A percentile compares a stretch with the other conserved stretches of the same genome.
Conservation (phyloP, 1,284 basidiomycete genomes). For the Butyriboletus appendiculatus region DNA sequence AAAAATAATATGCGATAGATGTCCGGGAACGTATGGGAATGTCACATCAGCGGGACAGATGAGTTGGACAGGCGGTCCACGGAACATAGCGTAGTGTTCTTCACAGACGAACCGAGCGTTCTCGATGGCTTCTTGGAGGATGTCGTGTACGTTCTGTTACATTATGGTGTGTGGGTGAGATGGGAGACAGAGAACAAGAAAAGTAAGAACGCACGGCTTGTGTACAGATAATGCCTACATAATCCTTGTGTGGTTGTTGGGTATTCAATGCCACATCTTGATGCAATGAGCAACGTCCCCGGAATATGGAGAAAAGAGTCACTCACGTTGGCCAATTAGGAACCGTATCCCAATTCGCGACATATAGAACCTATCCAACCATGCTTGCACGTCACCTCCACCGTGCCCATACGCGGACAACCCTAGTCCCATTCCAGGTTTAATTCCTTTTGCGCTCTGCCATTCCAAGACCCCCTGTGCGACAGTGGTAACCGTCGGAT, state of each 20-base stretch:
- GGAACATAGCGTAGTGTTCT: slow-evolving; percentile 97
- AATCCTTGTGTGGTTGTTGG: slow-evolving; percentile 84
- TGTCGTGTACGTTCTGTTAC: slow-evolving; percentile 87
- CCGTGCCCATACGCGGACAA: slow-evolving; percentile 56
- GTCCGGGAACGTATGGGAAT: slow-evolving; percentile 97
- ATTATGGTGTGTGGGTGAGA: slow-evolving; percentile 4
- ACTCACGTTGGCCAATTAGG: slow-evolving; percentile 88
- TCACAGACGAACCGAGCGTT: slow-evolving; percentile 98
- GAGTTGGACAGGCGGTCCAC: slow-evolving; percentile 94
- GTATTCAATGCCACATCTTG: slow-evolving; percentile 91
- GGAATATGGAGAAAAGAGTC: neutral
- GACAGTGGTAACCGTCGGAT: slow-evolving; percentile 97
- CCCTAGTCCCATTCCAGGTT: slow-evolving; percentile 31
- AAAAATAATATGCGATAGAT: slow-evolving; percentile 95
- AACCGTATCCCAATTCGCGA: slow-evolving; percentile 96
- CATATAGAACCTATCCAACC: slow-evolving; percentile 98
- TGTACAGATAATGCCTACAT: slow-evolving; percentile 99
- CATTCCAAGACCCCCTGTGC: slow-evolving; percentile 88
- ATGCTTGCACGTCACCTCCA: slow-evolving; percentile 90
- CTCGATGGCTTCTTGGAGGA: slow-evolving; percentile 98
- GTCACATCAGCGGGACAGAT: slow-evolving; percentile 88
- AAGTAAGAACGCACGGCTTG: slow-evolving; percentile 62
- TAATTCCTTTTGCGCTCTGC: slow-evolving; percentile 51
- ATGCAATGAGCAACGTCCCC: slow-evolving; percentile 4
- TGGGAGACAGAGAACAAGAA: slow-evolving; percentile 1